Evolutionary conservation across 352 stramenopile genomes (phyloP).

Genomic region (Pythium coloratum): DNA sequence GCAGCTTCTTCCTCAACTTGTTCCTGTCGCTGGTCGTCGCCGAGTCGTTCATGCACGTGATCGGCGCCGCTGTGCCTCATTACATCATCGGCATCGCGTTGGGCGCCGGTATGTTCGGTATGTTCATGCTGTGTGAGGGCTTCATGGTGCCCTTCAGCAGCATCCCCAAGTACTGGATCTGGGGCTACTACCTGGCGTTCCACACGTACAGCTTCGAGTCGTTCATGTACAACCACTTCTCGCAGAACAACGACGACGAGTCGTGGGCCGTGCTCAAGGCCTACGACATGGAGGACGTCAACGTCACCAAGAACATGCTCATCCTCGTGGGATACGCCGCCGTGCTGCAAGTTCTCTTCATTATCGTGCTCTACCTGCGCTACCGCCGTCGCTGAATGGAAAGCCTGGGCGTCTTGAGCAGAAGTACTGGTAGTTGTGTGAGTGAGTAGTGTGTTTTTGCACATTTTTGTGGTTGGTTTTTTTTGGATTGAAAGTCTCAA

Average conservation of each 20-base stretch:
- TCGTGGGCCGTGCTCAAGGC: slow-evolving; percentile 34
- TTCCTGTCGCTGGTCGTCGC: slow-evolving; percentile 74
- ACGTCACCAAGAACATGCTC: slow-evolving; percentile 52
- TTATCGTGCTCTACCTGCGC: slow-evolving; percentile 34
- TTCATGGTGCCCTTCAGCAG: slow-evolving; percentile 71
- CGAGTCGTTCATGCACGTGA: slow-evolving; percentile 80
- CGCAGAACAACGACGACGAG: slow-evolving; percentile 18
- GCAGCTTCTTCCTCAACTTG: slow-evolving; percentile 68
- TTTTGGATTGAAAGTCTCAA: slow-evolving; percentile 3
- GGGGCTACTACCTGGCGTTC: slow-evolving; percentile 87
- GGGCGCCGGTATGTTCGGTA: slow-evolving; percentile 75
- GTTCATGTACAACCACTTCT: slow-evolving; percentile 87
- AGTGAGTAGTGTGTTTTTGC: neutral
- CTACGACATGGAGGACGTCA: slow-evolving; percentile 63
- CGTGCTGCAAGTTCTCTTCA: slow-evolving; percentile 53
- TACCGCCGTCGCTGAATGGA: slow-evolving; percentile 12
- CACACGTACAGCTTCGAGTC: slow-evolving; percentile 86
- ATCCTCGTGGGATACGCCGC: slow-evolving; percentile 52
- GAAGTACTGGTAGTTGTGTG: neutral
- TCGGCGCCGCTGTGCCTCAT: slow-evolving; percentile 77
- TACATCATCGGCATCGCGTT: slow-evolving; percentile 89
- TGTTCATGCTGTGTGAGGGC: slow-evolving; percentile 89
- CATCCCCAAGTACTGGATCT: slow-evolving; percentile 79
- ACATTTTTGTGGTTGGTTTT: neutral
- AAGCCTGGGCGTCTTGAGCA: neutral